Evolutionary conservation across 1,284 basidiomycete species (phyloP), one percentile per base, ranked within the genome.

Genomic region (Thecaphora thlaspeos): DNA sequence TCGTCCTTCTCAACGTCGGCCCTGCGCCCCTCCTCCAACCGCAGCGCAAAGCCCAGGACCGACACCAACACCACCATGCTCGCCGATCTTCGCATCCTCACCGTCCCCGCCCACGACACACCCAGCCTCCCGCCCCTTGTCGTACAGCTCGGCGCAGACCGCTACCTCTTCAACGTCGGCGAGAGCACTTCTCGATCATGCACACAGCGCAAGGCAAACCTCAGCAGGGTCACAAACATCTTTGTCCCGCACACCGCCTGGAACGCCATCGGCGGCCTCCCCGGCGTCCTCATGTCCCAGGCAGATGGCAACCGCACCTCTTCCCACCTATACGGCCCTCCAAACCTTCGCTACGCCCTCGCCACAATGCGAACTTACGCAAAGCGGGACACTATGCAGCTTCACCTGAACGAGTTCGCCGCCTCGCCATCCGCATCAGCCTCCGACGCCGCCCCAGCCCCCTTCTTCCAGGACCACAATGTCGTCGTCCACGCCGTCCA

Each of bases 161-260:
- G 89, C 70, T 93, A 91, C 68, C 81, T 92, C 46, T 90, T 94
- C 82, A 92, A 93, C 78, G 86, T 82, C 2, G 86, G 88, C 5
- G 91, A 94, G 76, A 89, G 88, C 50, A 87, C 87, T 0, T 86
- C 86, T 45, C 81, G 91, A 30, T 80, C 86, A 0, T 87, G 88
- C 68, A 79, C 86, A 8, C 87, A 91, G 79, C 85, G 85, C 62
- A 81, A 81, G 55, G 79, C 83, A 34, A 84, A 84, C 41, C 85
- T 87, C 82, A 84, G 82, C 68, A 85, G 84, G 51, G 81, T 87
- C 2, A 83, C 82, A 43, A 87, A 82, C 2, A 67, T 93, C 14
- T 93, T 94, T 78, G 79, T 92, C 54, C 87, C 87, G 1, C 84
- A 85, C 46, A 81, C 85, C 2, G 82, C 83, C 32, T 82, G 84